Conservation (phyloP, 2,329 filamentous ascomycete genomes). For the Fusarium veterinarium region DNA sequence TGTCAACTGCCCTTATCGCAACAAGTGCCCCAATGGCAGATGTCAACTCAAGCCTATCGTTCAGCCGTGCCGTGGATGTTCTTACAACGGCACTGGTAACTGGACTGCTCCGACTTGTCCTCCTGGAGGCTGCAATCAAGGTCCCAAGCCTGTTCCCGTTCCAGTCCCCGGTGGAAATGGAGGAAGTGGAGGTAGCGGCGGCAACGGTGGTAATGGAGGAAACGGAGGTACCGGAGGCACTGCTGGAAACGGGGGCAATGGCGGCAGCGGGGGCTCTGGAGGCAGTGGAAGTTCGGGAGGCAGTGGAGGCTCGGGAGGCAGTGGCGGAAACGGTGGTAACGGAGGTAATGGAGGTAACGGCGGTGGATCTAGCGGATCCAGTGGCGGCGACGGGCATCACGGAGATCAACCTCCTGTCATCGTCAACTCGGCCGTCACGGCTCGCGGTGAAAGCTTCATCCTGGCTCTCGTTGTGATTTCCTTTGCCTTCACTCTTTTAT, state of each 20-base stretch:
- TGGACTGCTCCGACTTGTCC: constrained; percentile 36
- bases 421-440: constrained; percentile 22
- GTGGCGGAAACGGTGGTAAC: neutral
- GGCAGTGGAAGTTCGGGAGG: neutral
- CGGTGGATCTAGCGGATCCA: constrained; percentile 1
- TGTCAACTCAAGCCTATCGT: constrained; percentile 23
- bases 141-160: constrained; percentile 17
- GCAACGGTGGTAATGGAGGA: neutral
- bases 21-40: constrained; percentile 27
- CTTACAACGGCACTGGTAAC: constrained; percentile 20
- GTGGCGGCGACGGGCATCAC: neutral
- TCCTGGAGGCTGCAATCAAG: constrained; percentile 27
- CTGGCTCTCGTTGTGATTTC: neutral
- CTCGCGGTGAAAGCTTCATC: neutral
- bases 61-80: constrained; percentile 29
- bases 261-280: neutral
- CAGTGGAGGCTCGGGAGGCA: neutral
- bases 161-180: constrained; percentile 7
- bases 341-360: neutral
- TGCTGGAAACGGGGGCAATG: neutral
- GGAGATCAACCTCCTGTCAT: constrained; percentile 6
- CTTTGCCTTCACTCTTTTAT: constrained; percentile 17
- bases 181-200: neutral
- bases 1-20: constrained; percentile 34
- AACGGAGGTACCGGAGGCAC: neutral